A percentile compares a stretch with the other conserved stretches of the same genome.
Evolutionary conservation across 2,329 filamentous ascomycete species (phyloP).

Genomic region (Herpotrichia juniperi): DNA sequence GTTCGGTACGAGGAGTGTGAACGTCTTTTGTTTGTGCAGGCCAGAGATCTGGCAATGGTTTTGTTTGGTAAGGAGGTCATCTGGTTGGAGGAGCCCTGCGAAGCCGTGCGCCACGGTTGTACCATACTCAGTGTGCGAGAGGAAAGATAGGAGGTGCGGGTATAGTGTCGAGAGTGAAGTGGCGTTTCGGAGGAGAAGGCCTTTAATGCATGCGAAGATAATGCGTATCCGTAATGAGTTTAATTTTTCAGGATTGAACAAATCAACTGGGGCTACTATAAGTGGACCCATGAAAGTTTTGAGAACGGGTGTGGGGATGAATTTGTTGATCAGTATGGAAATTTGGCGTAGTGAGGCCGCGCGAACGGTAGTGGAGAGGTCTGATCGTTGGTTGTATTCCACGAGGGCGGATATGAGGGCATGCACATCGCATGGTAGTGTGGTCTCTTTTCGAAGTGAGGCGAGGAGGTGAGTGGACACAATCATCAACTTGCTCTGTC

Average conservation of each 20-base stretch:
- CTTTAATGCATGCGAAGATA: constrained; percentile 67
- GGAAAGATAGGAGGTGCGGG: constrained; percentile 55
- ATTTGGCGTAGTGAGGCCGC: constrained; percentile 50
- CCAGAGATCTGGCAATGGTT: constrained; percentile 68
- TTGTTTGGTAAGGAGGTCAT: constrained; percentile 64
- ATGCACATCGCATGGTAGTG: constrained; percentile 32
- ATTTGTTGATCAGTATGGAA: constrained; percentile 57
- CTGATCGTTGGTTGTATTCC: constrained; percentile 38
- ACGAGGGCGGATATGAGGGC: constrained; percentile 45
- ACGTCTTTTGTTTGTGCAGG: constrained; percentile 68
- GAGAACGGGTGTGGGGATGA: constrained; percentile 47
- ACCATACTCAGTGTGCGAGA: constrained; percentile 57
- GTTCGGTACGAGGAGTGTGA: constrained; percentile 63
- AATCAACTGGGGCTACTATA: constrained; percentile 36
- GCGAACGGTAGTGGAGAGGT: constrained; percentile 33
- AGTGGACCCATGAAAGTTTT: constrained; percentile 49
- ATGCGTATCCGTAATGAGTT: constrained; percentile 56
- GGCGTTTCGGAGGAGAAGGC: constrained; percentile 63
- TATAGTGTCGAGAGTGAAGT: constrained; percentile 50
- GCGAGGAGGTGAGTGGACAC: constrained; percentile 64
- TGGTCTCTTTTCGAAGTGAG: constrained; percentile 49
- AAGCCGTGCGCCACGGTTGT: constrained; percentile 63
- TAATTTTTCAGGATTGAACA: constrained; percentile 38
- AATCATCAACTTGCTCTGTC: constrained; percentile 57
- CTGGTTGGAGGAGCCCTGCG: constrained; percentile 62